phyloP scores from a whole-genome alignment of 2,329 filamentous ascomycete genomes.

The Nannizziopsis arthrosporioides region DNA sequence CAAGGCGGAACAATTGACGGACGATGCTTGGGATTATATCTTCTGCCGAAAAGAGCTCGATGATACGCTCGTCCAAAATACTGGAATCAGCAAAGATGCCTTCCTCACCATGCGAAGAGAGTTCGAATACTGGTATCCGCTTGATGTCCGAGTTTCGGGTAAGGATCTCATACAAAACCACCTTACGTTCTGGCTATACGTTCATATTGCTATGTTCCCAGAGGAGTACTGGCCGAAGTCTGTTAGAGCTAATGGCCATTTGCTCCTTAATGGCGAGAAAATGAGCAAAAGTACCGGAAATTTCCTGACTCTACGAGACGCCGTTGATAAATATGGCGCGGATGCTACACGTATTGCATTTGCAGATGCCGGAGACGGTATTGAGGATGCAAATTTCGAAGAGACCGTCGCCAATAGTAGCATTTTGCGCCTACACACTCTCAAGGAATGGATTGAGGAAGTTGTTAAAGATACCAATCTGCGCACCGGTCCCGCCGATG shows the following conservation, averaged over 20 bases:
- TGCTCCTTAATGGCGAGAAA: constrained; percentile 93
- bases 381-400: constrained; percentile 94
- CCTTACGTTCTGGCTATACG: constrained; percentile 89
- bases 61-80: constrained; percentile 52
- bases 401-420: constrained; percentile 87
- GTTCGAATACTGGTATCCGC: constrained; percentile 94
- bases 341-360: constrained; percentile 85
- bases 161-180: constrained; percentile 93
- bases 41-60: constrained; percentile 64
- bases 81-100: constrained; percentile 60
- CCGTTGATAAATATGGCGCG: constrained; percentile 84
- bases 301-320: constrained; percentile 81
- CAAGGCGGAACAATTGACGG: constrained; percentile 73
- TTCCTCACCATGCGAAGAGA: constrained; percentile 75
- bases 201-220: constrained; percentile 80
- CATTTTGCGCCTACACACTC: constrained; percentile 70
- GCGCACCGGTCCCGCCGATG: constrained; percentile 61
- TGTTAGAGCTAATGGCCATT: constrained; percentile 80
- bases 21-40: constrained; percentile 93
- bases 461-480: constrained; percentile 61
- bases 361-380: constrained; percentile 86
- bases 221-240: constrained; percentile 78
- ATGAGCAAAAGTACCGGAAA: constrained; percentile 98
- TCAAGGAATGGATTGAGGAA: constrained; percentile 89
- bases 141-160: constrained; percentile 76